Conservation (phyloP, 2,329 filamentous ascomycete genomes). For the Tothia fuscella region DNA sequence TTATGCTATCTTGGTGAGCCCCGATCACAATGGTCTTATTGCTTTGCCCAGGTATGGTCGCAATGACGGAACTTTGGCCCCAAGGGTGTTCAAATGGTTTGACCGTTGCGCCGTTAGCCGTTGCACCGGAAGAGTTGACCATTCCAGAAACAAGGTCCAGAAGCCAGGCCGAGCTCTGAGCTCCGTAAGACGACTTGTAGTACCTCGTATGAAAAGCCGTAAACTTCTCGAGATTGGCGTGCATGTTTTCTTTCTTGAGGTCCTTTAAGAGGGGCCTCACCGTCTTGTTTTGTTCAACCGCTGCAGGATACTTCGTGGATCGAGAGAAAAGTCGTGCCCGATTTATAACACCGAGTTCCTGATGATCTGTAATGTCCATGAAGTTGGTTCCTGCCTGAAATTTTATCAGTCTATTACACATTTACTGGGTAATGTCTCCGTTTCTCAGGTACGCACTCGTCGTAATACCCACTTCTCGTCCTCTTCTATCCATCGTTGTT, state of each 20-base stretch:
- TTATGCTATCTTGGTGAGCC: constrained; percentile 91
- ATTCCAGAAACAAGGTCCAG: constrained; percentile 60
- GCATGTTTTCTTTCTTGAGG: constrained; percentile 66
- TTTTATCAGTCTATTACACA: background rate
- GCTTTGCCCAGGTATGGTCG: constrained; percentile 74
- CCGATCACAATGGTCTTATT: constrained; percentile 81
- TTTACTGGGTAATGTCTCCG: background rate
- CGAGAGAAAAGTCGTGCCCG: constrained; percentile 16
- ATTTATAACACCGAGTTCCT: constrained; percentile 45
- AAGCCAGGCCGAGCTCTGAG: constrained; percentile 80
- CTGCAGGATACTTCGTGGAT: constrained; percentile 53
- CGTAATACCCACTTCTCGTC: constrained; percentile 90
- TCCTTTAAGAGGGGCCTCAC: constrained; percentile 55
- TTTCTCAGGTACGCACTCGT: constrained; percentile 44
- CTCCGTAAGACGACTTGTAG: constrained; percentile 67
- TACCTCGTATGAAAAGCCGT: constrained; percentile 73
- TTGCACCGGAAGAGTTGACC: constrained; percentile 58
- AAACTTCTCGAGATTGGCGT: constrained; percentile 63
- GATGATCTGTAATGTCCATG: constrained; percentile 82
- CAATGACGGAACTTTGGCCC: constrained; percentile 85
- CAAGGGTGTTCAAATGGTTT: constrained; percentile 70
- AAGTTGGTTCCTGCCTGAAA: constrained; percentile 56
- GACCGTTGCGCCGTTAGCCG: constrained; percentile 53
- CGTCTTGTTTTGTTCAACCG: constrained; percentile 51
- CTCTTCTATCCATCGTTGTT: constrained; percentile 80